Evolutionary conservation across 75 land plant genomes (phyloP).

Genomic region (Cupressus sempervirens): DNA sequence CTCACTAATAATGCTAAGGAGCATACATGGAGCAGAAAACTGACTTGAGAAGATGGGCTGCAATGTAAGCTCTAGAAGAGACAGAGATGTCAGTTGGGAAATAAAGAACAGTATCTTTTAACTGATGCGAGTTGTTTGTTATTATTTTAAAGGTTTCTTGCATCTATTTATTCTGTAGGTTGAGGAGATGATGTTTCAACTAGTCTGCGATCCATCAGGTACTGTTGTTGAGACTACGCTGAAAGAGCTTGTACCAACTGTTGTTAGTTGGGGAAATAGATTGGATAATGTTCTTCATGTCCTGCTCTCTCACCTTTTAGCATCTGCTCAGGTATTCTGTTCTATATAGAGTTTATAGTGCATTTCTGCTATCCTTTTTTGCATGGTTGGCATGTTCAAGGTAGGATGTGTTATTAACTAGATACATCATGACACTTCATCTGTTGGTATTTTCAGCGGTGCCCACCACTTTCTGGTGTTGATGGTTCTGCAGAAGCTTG

Average conservation of each 20-base stretch:
- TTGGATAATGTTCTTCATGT: slow-evolving; percentile 64
- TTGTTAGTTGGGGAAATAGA: slow-evolving; percentile 71
- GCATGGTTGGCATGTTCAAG: background rate
- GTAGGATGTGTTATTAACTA: background rate
- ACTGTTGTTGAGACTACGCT: slow-evolving; percentile 78
- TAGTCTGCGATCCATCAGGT: slow-evolving; percentile 87
- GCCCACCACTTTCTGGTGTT: slow-evolving; percentile 95
- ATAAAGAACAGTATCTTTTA: slow-evolving; percentile 24
- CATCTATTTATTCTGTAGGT: slow-evolving; percentile 48
- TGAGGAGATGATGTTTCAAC: slow-evolving; percentile 90
- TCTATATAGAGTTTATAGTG: background rate
- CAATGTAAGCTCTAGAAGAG: slow-evolving; percentile 67
- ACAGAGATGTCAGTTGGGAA: slow-evolving; percentile 40
- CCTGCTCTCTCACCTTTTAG: slow-evolving; percentile 67
- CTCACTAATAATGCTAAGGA: slow-evolving; percentile 78
- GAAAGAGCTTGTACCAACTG: slow-evolving; percentile 79
- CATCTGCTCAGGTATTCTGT: slow-evolving; percentile 68
- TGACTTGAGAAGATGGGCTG: slow-evolving; percentile 58
- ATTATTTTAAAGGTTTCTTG: slow-evolving; percentile 5
- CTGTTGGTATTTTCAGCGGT: slow-evolving; percentile 51
- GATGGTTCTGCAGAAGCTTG: slow-evolving; percentile 85
- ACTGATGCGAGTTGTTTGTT: slow-evolving; percentile 17
- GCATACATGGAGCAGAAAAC: slow-evolving; percentile 79
- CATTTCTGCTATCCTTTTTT: background rate
- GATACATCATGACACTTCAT: background rate